Percentiles rank a stretch among this genome's conserved stretches.
These are phyloP conservation scores for Acmispon strigosus DNA, from an alignment of 306 rosid genomes.

Conservation along the genomic window DNA sequence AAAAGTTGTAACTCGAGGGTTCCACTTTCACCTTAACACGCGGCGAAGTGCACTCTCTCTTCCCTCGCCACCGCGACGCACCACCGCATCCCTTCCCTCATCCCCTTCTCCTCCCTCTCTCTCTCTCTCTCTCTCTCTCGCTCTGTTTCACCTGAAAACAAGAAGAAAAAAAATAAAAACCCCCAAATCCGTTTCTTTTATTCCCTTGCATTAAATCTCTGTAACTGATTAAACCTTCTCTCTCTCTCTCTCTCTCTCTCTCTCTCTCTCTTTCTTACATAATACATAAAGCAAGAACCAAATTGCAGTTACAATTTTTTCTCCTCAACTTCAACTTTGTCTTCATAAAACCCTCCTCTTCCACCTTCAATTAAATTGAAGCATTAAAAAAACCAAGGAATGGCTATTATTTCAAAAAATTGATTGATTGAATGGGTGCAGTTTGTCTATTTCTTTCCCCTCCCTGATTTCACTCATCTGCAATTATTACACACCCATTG, in stretches of 20 bases:
- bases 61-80: slow-evolving; percentile 29
- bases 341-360: neutral
- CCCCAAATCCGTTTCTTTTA: neutral
- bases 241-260: neutral
- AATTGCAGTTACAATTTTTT: slow-evolving; percentile 5
- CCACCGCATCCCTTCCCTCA: neutral
- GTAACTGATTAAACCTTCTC: neutral
- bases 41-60: slow-evolving; percentile 43
- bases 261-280: neutral
- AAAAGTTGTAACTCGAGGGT: neutral
- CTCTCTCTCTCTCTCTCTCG: neutral
- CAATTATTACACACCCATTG: neutral
- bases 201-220: neutral
- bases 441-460: neutral
- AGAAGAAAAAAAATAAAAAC: neutral
- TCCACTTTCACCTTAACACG: slow-evolving; percentile 35
- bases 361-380: neutral
- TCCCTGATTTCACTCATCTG: neutral
- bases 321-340: neutral
- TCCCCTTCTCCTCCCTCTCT: neutral
- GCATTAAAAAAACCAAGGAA: neutral
- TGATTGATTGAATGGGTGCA: neutral
- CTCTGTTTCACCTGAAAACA: neutral
- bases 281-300: neutral
- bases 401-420: neutral